Base-by-base conservation (phyloP, 352 stramenopile species). In the Pythium sp. region DNA sequence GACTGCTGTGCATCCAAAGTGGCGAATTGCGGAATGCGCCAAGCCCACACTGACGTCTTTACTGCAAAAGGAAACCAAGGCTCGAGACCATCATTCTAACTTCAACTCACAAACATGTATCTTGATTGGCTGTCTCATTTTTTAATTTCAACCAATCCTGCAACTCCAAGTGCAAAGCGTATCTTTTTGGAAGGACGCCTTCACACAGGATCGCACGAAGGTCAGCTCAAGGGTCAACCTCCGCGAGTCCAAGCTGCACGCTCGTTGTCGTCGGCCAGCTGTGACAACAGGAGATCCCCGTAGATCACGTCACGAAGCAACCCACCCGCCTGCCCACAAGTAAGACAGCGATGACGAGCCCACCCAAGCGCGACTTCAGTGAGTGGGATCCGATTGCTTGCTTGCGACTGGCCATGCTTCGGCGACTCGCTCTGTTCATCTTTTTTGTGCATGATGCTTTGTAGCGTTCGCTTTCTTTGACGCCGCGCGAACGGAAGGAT, bases 401-500 rank as follows among this genome's bases (percentile, higher is more conserved):
- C 5, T 24, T 12, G 41, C 8, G 41, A 15, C 20, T 51, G 6
- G 8, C 22, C 43, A 22, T 51, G 20, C 20, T 46, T 46, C 2
- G 5, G 38, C 20, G 32, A 47, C 30, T 47, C 56, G 47, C 5
- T 14, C 8, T 18, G 28, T 18, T 41, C 15, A 41, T 59, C n/a
- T 32, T 2, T 59, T 38, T 47, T 34, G 53, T 30, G 7, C 26
- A 7, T 64, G 22, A n/a, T 65, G 56, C 7, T 41, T 11, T 34
- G 14, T 22, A 80, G 76, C 73, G 1, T 81, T 82, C 56, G 74
- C 69, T 11, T 82, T 72, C 72, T 82, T 82, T 28, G 76, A 82
- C 54, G 76, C 74, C 2, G 69, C 66, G 22, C 68, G 77, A n/a
- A 78, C 58, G 9, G 67, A 73, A 2, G 76, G 74, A 49, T 81